These are phyloP conservation scores for Apostasia ramifera DNA, from an alignment of 106 monocot species.

Conservation along the genomic window DNA sequence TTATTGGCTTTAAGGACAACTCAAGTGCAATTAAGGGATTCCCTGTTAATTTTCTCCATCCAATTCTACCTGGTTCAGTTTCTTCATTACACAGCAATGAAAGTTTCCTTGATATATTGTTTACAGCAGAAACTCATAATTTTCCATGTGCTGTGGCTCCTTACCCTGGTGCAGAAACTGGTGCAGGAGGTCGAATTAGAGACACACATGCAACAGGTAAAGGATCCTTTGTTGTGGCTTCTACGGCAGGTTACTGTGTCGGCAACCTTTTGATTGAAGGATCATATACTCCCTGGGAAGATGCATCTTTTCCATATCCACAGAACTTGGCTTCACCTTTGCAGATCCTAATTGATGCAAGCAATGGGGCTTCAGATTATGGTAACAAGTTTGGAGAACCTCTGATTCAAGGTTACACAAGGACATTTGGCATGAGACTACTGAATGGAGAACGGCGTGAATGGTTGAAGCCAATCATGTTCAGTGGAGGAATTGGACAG, in stretches of 20 bases:
- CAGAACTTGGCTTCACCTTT: slow-evolving; percentile 74
- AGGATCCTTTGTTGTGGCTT: slow-evolving; percentile 88
- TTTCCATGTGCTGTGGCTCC: slow-evolving; percentile 98
- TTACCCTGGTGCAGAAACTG: slow-evolving; percentile 95
- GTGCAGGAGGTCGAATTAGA: slow-evolving; percentile 88
- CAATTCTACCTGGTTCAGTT: slow-evolving; percentile 37
- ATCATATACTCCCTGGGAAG: slow-evolving; percentile 86
- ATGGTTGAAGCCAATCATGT: slow-evolving; percentile 99
- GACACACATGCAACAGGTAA: slow-evolving; percentile 96
- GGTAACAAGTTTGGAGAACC: slow-evolving; percentile 98
- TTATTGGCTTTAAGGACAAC: slow-evolving; percentile 97
- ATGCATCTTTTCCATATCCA: slow-evolving; percentile 68
- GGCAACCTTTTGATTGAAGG: slow-evolving; percentile 83
- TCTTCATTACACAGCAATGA: slow-evolving; percentile 23
- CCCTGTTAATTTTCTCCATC: slow-evolving; percentile 37
- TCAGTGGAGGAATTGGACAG: slow-evolving; percentile 85
- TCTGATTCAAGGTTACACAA: slow-evolving; percentile 82
- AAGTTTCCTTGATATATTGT: slow-evolving; percentile 63
- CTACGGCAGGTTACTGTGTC: slow-evolving; percentile 97
- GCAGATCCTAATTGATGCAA: slow-evolving; percentile 83
- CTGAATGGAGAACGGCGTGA: slow-evolving; percentile 79
- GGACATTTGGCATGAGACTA: slow-evolving; percentile 83
- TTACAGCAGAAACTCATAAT: slow-evolving; percentile 97
- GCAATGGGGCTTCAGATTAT: slow-evolving; percentile 94
- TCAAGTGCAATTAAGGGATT: slow-evolving; percentile 96